Base-by-base conservation (phyloP, 2,329 filamentous ascomycete species). In the Diaporthe sp. region DNA sequence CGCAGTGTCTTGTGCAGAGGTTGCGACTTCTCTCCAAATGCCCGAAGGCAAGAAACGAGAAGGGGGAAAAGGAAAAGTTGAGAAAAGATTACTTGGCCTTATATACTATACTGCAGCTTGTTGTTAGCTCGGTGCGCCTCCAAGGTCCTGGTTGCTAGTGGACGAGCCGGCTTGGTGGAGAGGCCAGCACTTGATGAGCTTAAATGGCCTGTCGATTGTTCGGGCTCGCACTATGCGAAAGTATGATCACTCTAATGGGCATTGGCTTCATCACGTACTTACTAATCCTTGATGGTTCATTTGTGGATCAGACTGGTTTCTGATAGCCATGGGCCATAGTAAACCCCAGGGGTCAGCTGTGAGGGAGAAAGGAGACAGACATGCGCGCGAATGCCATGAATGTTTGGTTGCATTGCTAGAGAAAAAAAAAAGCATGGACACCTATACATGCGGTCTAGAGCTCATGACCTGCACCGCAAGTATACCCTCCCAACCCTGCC, bases 361-460 rank as follows among this genome's bases (percentile, higher is more conserved):
- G 34, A 55, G 13, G 34, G 46, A 39, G n/a, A n/a, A 15, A 37
- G 10, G 46, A 44, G 19, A 51, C 15, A 37, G 5, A 7, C 2
- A 22, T 12, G 15, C 25, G 34, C 19, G 3, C 6, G 34, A 57
- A 25, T 28, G 42, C n/a, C 67, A 53, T 22, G 28, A 51, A 55
- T 12, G 28, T 25, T 28, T 25, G 37, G 46, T 74, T 42, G 31
- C 55, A 71, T 71, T 71, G 60, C 65, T 28, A 42, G 9, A 39
- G 19, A 12, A 22, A n/a, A 65, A 49, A n/a, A 22, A 28, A 49
- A 49, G 42, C 39, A 65, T 53, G 46, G 7, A 53, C 44, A 72
- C 62, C 55, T 61, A 71, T 44, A 61, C 25, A 60, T 53, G 65
- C 55, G 65, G 62, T 74, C 73, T 74, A 74, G 53, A 71, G 46